Evolutionary conservation across 1,139 yeast species (phyloP).

Genomic region (Scheffersomyces titani): DNA sequence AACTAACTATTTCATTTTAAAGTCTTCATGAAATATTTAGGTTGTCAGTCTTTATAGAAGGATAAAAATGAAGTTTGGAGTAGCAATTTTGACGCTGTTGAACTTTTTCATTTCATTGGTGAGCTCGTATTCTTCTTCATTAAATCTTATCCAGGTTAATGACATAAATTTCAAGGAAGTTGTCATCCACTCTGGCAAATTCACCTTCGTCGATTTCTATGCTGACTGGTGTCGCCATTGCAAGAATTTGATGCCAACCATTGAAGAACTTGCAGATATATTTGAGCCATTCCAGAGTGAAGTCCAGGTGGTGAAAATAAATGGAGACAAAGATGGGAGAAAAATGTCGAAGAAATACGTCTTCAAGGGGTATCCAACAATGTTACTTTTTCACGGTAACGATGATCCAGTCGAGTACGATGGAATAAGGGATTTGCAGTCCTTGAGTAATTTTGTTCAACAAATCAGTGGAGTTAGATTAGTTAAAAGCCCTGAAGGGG

Average conservation of each 20-base stretch:
- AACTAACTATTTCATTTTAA: no score
- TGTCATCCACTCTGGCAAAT: slow-evolving; percentile 58
- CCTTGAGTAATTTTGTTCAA: slow-evolving; percentile 49
- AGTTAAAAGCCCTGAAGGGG: slow-evolving; percentile 4
- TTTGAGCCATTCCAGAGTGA: slow-evolving; percentile 44
- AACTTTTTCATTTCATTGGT: background rate
- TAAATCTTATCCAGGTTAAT: slow-evolving; percentile 26
- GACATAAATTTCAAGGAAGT: slow-evolving; percentile 55
- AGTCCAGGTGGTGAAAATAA: slow-evolving; percentile 59
- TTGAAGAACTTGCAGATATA: slow-evolving; percentile 57
- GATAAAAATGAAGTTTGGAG: background rate
- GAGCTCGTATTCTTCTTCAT: slow-evolving; percentile 9
- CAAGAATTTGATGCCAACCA: slow-evolving; percentile 62
- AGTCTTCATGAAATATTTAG: background rate
- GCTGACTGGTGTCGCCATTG: slow-evolving; percentile 87
- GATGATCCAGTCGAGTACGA: slow-evolving; percentile 50
- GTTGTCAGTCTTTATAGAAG: background rate
- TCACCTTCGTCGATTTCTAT: slow-evolving; percentile 70
- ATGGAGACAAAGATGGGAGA: slow-evolving; percentile 65
- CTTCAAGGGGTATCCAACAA: slow-evolving; percentile 65
- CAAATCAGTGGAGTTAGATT: slow-evolving; percentile 32
- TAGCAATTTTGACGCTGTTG: background rate
- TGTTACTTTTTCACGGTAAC: slow-evolving; percentile 56
- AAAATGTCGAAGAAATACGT: slow-evolving; percentile 56
- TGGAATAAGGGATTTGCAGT: slow-evolving; percentile 49